A percentile compares a stretch with the other conserved stretches of the same genome.
These are phyloP conservation scores for Phoma herbarum DNA, from an alignment of 2,329 filamentous ascomycete genomes.

Conservation along the genomic window DNA sequence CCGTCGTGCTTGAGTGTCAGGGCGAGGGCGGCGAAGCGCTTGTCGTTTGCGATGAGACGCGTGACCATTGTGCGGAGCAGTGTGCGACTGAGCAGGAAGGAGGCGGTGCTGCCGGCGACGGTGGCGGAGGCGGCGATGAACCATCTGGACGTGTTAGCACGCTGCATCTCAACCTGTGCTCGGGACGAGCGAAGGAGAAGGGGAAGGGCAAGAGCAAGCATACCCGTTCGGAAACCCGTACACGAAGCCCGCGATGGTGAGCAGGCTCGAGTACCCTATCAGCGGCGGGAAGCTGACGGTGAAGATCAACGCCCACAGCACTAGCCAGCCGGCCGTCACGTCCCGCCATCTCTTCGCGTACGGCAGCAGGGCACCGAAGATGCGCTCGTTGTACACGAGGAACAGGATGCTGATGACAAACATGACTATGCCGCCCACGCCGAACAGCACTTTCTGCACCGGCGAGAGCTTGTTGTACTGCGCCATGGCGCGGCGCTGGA, in stretches of 20 bases:
- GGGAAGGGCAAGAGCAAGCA: constrained; percentile 42
- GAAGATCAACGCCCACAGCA: constrained; percentile 80
- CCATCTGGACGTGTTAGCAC: constrained; percentile 67
- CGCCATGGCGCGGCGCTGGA: constrained; percentile 57
- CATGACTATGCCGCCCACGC: constrained; percentile 60
- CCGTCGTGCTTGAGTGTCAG: constrained; percentile 92
- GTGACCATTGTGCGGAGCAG: constrained; percentile 81
- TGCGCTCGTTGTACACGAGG: constrained; percentile 78
- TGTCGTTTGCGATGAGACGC: constrained; percentile 80
- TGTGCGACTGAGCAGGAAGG: constrained; percentile 83
- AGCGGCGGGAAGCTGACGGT: constrained; percentile 83
- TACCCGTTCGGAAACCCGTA: constrained; percentile 77
- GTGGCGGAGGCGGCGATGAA: constrained; percentile 82
- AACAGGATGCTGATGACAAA: constrained; percentile 70
- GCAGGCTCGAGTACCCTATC: constrained; percentile 83
- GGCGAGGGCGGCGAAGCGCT: constrained; percentile 85
- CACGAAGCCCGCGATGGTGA: constrained; percentile 74
- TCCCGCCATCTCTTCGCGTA: constrained; percentile 79
- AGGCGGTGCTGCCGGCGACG: constrained; percentile 76
- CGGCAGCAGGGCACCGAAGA: constrained; percentile 79
- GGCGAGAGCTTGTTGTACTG: constrained; percentile 66
- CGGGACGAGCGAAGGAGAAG: not conserved
- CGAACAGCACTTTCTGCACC: constrained; percentile 68
- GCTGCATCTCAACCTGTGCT: not conserved
- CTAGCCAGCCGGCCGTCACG: constrained; percentile 73